phyloP scores from a whole-genome alignment of 768 basidiomycete species.

The Porpolomopsis calyptriformis region DNA sequence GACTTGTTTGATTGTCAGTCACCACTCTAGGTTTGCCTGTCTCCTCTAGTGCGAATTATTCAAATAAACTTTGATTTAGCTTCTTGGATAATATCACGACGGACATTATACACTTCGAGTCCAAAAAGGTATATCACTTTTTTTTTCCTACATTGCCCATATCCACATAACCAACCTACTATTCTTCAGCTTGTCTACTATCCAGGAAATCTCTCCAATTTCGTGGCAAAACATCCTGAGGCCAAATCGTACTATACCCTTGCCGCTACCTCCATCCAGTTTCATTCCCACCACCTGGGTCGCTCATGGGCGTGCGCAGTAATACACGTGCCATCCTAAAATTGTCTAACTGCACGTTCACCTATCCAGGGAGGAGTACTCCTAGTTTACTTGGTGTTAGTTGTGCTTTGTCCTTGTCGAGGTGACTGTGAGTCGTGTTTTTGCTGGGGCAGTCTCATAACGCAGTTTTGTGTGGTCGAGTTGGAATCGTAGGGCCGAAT shows the following conservation, averaged over 20 bases:
- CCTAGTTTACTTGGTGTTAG: constrained; percentile 84
- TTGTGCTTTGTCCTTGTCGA: constrained; percentile 88
- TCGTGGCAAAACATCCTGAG: constrained; percentile 84
- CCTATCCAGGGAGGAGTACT: constrained; percentile 73
- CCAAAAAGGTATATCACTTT: constrained; percentile 67
- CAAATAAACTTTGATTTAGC: constrained; percentile 25
- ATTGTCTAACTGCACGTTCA: constrained; percentile 83
- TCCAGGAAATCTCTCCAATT: constrained; percentile 81
- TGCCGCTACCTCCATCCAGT: constrained; percentile 86
- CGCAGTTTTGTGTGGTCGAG: constrained; percentile 45
- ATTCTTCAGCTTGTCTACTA: constrained; percentile 90
- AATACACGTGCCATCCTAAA: constrained; percentile 94
- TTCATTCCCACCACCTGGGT: constrained; percentile 94
- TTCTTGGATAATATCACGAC: constrained; percentile 94
- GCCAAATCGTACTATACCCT: constrained; percentile 96
- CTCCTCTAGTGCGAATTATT: constrained; percentile 1
- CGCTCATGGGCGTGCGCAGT: constrained; percentile 93
- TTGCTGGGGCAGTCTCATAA: constrained; percentile 9
- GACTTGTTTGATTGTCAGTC: constrained; percentile 89
- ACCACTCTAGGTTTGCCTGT: constrained; percentile 79
- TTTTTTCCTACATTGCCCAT: constrained; percentile 10
- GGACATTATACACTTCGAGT: constrained; percentile 95
- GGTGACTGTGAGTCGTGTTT: constrained; percentile 32
- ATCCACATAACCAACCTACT: constrained; percentile 8
- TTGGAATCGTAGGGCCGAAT: constrained; percentile 87